Base-by-base conservation (phyloP, 2,329 filamentous ascomycete species). In the Clarireedia hainanense region DNA sequence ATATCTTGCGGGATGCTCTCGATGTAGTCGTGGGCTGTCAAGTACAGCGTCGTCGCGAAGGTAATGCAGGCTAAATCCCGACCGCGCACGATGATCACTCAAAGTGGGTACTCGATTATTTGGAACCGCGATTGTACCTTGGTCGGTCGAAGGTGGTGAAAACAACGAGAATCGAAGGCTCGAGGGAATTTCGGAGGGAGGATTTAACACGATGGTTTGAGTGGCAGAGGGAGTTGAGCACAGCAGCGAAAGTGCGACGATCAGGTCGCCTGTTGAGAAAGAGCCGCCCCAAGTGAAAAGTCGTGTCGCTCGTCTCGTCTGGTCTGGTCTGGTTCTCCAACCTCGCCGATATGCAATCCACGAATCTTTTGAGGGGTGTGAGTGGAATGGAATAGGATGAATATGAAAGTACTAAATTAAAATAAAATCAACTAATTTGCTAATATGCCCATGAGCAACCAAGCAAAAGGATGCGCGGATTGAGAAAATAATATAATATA, bases 1-100 rank as follows among this genome's bases (percentile, higher is more conserved):
- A 61, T 51, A 52, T 53, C 34, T 55, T 36, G 20, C n/a, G 37
- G 43, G 42, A 42, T 26, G 47, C 10, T 47, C 14, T 30, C 24
- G 37, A 15, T 10, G 37, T 58, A 36, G 57, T 55, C 12, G 56
- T 51, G 36, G 37, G 50, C 14, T 50, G 53, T 53, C 46, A 49
- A 52, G 34, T 57, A 52, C 50, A 30, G 42, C 46, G 51, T 50
- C 24, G 58, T 62, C 54, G 63, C 58, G 60, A 61, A 50, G 47
- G 48, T 17, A 50, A 55, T 60, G 62, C 60, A 61, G 61, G 60
- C 61, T 64, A 60, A 62, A 65, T 63, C 58, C 53, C 52, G 52
- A 55, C 50, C 52, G 52, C 52, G 52, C 52, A 58, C 56, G 46
- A 55, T 43, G 37, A 49, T 55, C 46, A 30, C 52, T 40, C 36